phyloP scores from a whole-genome alignment of 2,329 filamentous ascomycete species.

The Cladosporium sp. region DNA sequence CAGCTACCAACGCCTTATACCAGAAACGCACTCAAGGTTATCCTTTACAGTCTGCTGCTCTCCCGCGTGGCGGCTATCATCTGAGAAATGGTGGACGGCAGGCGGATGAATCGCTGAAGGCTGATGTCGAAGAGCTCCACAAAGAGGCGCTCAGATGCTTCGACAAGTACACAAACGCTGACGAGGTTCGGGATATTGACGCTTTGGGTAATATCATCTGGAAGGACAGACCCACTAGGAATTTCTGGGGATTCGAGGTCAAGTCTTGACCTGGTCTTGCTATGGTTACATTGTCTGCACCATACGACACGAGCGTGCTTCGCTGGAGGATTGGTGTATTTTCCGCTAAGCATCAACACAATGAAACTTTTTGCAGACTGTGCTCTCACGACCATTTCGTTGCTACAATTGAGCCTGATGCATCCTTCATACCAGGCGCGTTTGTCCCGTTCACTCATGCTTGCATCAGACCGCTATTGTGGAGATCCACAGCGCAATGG shows the following conservation, averaged over 20 bases:
- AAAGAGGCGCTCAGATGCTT: slow-evolving; percentile 24
- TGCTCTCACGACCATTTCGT: too few species aligned
- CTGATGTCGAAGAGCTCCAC: slow-evolving; percentile 22
- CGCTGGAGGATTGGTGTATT: too few species aligned
- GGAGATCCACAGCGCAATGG: too few species aligned
- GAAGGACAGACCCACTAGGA: slow-evolving; percentile 28
- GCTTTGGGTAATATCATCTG: slow-evolving; percentile 30
- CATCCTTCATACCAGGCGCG: too few species aligned
- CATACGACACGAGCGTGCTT: too few species aligned
- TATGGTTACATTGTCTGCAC: too few species aligned
- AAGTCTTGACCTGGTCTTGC: background rate
- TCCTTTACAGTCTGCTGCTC: slow-evolving; percentile 23
- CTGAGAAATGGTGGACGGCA: slow-evolving; percentile 21
- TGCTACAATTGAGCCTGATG: too few species aligned
- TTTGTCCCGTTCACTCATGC: too few species aligned
- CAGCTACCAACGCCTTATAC: slow-evolving; percentile 29
- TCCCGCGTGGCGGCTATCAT: slow-evolving; percentile 26
- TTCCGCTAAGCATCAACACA: too few species aligned
- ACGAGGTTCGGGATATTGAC: slow-evolving; percentile 29
- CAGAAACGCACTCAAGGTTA: slow-evolving; percentile 23
- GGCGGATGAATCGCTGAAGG: slow-evolving; percentile 18
- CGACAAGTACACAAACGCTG: slow-evolving; percentile 25
- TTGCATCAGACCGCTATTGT: too few species aligned
- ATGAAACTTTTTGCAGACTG: too few species aligned
- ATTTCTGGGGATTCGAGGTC: slow-evolving; percentile 28